Evolutionary conservation across 208 protist genomes (phyloP).

Genomic region (Acanthamoeba royreba): DNA sequence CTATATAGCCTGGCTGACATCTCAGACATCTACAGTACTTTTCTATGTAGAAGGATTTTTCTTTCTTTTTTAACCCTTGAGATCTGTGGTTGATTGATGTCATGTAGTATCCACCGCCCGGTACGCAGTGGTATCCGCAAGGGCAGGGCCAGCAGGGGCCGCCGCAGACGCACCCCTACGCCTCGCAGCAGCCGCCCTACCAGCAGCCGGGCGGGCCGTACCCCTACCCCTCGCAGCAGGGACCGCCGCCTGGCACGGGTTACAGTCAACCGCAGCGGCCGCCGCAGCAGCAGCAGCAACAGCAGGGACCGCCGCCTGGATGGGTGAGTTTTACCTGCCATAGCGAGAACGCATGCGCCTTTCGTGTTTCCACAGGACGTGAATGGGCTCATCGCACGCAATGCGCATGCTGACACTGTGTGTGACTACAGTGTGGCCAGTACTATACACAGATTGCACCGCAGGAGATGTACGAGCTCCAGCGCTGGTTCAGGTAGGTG

Average conservation of each 20-base stretch:
- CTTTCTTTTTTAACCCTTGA: no score
- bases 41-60: no score
- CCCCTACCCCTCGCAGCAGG: neutral
- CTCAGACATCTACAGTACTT: no score
- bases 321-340: no score
- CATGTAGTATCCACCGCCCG: neutral
- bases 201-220: neutral
- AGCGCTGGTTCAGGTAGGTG: slow-evolving; percentile 42
- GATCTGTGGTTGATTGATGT: no score
- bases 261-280: neutral
- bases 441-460: neutral
- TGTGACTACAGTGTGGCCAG: neutral
- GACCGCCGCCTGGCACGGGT: neutral
- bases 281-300: neutral
- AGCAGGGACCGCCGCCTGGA: no score
- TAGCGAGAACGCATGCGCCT: no score
- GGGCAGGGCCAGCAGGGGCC: neutral
- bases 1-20: no score
- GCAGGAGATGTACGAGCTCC: slow-evolving; percentile 35
- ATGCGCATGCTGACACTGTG: neutral
- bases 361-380: no score
- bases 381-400: no score
- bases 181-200: neutral
- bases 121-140: neutral
- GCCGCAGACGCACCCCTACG: neutral